Evolutionary conservation across 2,329 filamentous ascomycete genomes (phyloP), one percentile per base, ranked within the genome.

Genomic region (Sordariomycetes sp.): DNA sequence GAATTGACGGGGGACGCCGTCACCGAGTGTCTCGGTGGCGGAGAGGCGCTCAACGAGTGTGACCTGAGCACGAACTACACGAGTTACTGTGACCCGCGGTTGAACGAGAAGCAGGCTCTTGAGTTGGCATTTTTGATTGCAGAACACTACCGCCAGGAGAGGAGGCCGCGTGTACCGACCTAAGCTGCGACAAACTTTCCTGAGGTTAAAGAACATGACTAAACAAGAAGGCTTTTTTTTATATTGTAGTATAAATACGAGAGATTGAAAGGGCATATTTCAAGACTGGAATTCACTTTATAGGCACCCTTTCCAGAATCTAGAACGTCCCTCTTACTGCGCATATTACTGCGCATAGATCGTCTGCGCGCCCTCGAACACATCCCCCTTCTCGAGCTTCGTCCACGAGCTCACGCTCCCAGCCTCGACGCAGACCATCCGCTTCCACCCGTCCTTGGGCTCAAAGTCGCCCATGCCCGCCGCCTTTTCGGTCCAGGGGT

Each of bases 61-160:
- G 93, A 97, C 67, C 70, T 99, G 65, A 87, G 87, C 2, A 82
- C 90, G 63, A 92, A 96, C 67, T 99, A 99, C 73, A 96, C 91
- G 5, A 96, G 88, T 43, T 97, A 93, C 76, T 99, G 94, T 71
- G 94, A 99, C 70, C 94, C 94, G 5, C 77, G 94, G 25, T 75
- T 99, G 64, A 99, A 99, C 68, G 94, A 97, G 79, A 97, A 97
- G 76, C 94, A 99, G 76, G 92, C 94, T 1, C 79, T 99, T 16
- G 94, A 99, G 76, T 73, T 97, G 70, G 92, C 94, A 0, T 99
- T 99, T 71, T 73, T 97, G 66, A 87, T 99, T 54, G 94, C 94
- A 0, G 90, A 90, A 5, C 89, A 92, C 67, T 94, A 78, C 63
- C 74, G 80, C 1, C 68, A 70, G 56, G 68, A 74, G 60, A 63